Evolutionary conservation across 108 stramenopile genomes (phyloP).

Genomic region (Pseudonitzschia multiseries): DNA sequence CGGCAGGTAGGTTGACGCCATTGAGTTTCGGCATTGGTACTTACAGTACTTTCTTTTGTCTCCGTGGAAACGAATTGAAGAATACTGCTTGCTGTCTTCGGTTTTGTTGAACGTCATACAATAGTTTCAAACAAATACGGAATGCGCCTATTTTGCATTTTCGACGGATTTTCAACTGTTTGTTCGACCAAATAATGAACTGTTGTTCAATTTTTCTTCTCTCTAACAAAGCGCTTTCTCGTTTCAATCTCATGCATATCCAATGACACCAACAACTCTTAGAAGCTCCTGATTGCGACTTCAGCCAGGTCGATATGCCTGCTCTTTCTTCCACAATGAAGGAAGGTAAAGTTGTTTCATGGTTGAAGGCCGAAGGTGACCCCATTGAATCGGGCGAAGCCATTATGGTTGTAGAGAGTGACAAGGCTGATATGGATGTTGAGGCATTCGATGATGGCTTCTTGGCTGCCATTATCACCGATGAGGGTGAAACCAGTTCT

Average conservation of each 20-base stretch:
- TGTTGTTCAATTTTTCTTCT: background rate
- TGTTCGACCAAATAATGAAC: no score
- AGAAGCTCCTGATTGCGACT: conserved; percentile 65
- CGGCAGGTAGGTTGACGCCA: conserved; percentile 28
- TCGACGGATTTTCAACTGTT: no score
- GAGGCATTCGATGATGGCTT: conserved; percentile 96
- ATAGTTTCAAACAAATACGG: no score
- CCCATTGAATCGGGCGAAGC: conserved; percentile 90
- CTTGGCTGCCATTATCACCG: conserved; percentile 91
- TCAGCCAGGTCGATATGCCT: conserved; percentile 93
- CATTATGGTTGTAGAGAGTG: conserved; percentile 96
- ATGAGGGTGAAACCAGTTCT: conserved; percentile 85
- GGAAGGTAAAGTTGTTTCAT: conserved; percentile 95
- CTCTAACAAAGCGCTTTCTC: background rate
- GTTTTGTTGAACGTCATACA: no score
- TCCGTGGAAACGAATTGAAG: background rate
- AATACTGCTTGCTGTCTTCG: background rate
- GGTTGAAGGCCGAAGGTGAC: conserved; percentile 93
- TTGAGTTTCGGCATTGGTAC: conserved; percentile 1
- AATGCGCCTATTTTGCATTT: no score
- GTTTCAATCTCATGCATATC: background rate
- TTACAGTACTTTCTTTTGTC: background rate
- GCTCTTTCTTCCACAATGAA: conserved; percentile 98
- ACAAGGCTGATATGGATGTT: conserved; percentile 99
- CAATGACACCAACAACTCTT: background rate